Conservation (phyloP, 305 asterid genomes). For the Fraxinus albicans region DNA sequence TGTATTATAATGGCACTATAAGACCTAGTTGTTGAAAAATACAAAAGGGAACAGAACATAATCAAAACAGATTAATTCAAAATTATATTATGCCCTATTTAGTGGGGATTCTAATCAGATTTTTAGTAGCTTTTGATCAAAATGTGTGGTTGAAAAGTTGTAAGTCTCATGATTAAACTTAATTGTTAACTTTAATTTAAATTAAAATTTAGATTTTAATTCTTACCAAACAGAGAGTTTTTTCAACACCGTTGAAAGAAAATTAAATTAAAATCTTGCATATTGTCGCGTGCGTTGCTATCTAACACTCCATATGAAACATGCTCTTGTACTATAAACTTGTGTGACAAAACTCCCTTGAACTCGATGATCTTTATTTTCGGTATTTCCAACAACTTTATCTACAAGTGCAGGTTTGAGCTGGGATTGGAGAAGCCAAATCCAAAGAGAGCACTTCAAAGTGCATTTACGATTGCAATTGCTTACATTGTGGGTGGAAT, state of each 20-base stretch:
- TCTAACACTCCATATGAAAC: not conserved
- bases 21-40: no score
- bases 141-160: no score
- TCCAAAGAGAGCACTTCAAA: slow-evolving; percentile 80
- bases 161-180: no score
- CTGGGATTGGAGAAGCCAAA: slow-evolving; percentile 94
- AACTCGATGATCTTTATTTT: not conserved
- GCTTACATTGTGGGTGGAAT: slow-evolving; percentile 80
- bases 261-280: not conserved
- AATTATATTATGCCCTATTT: no score
- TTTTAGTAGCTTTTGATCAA: no score
- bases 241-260: not conserved
- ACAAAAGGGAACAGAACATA: no score
- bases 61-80: no score
- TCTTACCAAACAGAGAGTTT: no score
- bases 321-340: not conserved
- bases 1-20: not conserved
- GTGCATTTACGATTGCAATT: slow-evolving; percentile 78
- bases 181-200: no score
- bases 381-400: not conserved
- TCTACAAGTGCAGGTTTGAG: slow-evolving; percentile 59
- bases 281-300: not conserved
- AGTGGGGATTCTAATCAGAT: no score
- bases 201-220: no score
- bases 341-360: not conserved